Evolutionary conservation across 106 monocot species (phyloP), one percentile per base, ranked within the genome.

Genomic region (Alisma plantagoaquatica): DNA sequence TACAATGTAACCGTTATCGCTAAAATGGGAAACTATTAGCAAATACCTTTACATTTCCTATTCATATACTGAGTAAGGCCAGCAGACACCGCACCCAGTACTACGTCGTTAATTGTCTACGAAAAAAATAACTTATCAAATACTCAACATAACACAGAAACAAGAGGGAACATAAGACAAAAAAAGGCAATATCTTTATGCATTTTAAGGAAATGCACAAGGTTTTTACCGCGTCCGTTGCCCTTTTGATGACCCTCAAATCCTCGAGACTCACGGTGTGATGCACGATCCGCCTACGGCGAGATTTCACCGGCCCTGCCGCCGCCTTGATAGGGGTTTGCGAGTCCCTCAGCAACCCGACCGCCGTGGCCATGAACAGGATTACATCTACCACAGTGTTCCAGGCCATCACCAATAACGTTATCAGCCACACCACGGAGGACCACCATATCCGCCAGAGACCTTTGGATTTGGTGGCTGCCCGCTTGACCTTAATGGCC

Each of bases 71-170:
- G 77, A 24, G 86, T 71, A 23, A 93, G 54, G 20, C 68, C 77
- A 2, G 79, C 79, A 1, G 92, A 71, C 6, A 66, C 70, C 1
- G 80, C 16, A n/a, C 79, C 92, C 3, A 93, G 2, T n/a, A n/a
- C 27, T 82, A 93, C 92, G 61, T 93, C 92, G 51, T 93, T 93
- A 18, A 93, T 43, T 2, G 86, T 93, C 92, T 92, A 67, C 15
- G 28, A 53, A 2, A 19, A 43, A 54, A 31, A 21, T 23, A 12
- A 43, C 22, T 21, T 32, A 30, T 14, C 41, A 38, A 38, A 7
- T 38, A 38, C n/a, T n/a, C n/a, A n/a, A n/a, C n/a, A n/a, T n/a
- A n/a, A n/a, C n/a, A n/a, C n/a, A n/a, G n/a, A n/a, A n/a, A n/a
- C n/a, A n/a, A n/a, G n/a, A n/a, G n/a, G n/a, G n/a, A n/a, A n/a